Percentiles rank a stretch among this genome's conserved stretches.
phyloP scores from a whole-genome alignment of 345 rosid species.

The Physaria fendleri region DNA sequence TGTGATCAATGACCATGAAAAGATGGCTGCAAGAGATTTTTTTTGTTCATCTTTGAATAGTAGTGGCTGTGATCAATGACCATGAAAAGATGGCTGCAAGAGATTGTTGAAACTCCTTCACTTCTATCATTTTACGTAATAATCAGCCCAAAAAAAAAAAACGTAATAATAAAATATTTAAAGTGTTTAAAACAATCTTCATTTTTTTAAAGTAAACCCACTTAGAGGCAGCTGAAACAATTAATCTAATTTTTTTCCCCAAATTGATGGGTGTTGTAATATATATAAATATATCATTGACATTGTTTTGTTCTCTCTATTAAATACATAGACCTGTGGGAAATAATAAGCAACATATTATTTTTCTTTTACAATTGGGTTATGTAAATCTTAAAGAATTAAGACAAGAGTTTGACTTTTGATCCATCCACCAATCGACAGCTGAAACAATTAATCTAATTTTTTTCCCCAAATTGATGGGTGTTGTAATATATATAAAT shows the following conservation, averaged over 20 bases:
- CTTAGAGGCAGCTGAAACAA: conserved; percentile 14
- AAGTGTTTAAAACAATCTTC: conserved; percentile 14
- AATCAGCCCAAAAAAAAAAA: no score
- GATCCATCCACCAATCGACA: background rate
- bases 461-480: background rate
- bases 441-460: conserved; percentile 6
- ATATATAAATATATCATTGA: background rate
- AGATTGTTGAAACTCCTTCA: conserved; percentile 7
- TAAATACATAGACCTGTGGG: background rate
- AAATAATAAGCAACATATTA: background rate
- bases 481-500: background rate
- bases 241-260: background rate
- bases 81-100: conserved; percentile 15
- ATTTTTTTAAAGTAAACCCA: background rate
- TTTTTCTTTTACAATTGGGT: background rate
- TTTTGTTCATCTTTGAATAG: conserved; percentile 15
- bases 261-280: background rate
- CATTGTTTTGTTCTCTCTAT: background rate
- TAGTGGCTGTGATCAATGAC: background rate
- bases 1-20: background rate
- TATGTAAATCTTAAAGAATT: background rate
- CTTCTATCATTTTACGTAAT: conserved; percentile 13
- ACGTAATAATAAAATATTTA: no score
- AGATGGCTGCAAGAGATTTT: conserved; percentile 16
- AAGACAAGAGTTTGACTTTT: background rate